Evolutionary conservation across 2,329 filamentous ascomycete species (phyloP).

Genomic region (Stachybotrys chartarum): DNA sequence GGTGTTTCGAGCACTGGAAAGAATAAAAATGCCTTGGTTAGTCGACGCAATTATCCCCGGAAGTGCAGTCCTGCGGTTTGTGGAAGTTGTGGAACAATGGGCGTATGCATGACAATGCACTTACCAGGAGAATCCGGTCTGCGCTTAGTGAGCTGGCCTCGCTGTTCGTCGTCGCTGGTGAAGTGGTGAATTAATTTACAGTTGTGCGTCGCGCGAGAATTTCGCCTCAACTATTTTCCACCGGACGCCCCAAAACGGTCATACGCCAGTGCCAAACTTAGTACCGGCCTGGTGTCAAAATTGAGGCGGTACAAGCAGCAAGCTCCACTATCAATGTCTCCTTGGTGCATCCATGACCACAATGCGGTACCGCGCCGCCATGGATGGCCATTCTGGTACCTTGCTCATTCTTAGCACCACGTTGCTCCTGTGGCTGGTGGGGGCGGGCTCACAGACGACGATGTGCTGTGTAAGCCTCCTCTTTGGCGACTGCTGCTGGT

Average conservation of each 20-base stretch:
- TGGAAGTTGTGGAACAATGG: slow-evolving; percentile 4
- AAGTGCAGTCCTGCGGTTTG: slow-evolving; percentile 10
- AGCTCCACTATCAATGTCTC: too few species aligned
- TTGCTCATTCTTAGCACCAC: not conserved
- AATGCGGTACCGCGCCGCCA: not conserved
- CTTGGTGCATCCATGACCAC: too few species aligned
- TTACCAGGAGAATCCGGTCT: slow-evolving; percentile 25
- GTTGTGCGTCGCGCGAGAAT: not conserved
- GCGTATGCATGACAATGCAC: slow-evolving; percentile 10
- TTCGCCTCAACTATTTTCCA: not conserved
- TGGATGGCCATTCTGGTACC: not conserved
- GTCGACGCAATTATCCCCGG: slow-evolving; percentile 12
- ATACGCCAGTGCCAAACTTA: not conserved
- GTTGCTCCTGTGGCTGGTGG: not conserved
- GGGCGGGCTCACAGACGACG: not conserved
- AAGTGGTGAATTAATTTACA: not conserved
- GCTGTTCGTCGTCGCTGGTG: slow-evolving; percentile 13
- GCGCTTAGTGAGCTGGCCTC: slow-evolving; percentile 26
- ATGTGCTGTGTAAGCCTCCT: not conserved
- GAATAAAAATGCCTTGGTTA: slow-evolving; percentile 12
- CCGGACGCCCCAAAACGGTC: not conserved
- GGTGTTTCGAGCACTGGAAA: slow-evolving; percentile 13
- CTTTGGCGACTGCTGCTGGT: too few species aligned
- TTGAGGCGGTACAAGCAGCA: too few species aligned
- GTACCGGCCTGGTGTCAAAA: too few species aligned